Evolutionary conservation across 2,329 filamentous ascomycete species (phyloP), one percentile per base, ranked within the genome.

Genomic region (Fonsecaea monophora): DNA sequence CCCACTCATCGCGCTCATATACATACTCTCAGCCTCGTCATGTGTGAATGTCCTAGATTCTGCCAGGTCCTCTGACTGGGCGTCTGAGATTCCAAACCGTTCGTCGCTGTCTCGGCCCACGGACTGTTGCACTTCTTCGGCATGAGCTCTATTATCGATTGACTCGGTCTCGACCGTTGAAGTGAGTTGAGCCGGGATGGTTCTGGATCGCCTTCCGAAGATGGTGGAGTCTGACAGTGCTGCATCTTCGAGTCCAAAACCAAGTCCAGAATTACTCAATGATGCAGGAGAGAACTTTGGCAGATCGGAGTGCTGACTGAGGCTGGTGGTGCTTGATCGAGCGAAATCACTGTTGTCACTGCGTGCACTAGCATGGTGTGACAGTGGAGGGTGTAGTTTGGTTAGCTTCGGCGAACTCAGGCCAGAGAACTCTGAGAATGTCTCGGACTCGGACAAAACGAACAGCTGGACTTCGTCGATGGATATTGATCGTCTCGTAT

Each of bases 1-100:
- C 53, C 64, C 68, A 65, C 84, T 87, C 63, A 88, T 80, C 10
- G 85, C 87, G 74, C 87, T 84, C 81, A 83, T 82, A 65, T 83
- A 84, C 77, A 84, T 79, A 69, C 82, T 83, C 64, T 82, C 77
- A n/a, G 82, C 82, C 72, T 83, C 81, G 65, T 83, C 81, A 64
- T 81, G 79, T 50, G 79, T 81, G 64, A 82, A 84, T 54, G 82
- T 71, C 68, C 75, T 81, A 3, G 82, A 83, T 65, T 82, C 78
- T 6, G 78, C 76, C n/a, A 84, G 76, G 35, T 81, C 78, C 55
- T 77, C 77, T 0, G 61, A 50, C 9, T 45, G 48, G 32, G 10
- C 7, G 7, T 40, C 38, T 32, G 58, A 25, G 12, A 18, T 32
- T 4, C 18, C 12, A 10, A 25, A 7, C 13, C 10, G 18, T 61